Evolutionary conservation across 2,329 filamentous ascomycete species (phyloP), one percentile per base, ranked within the genome.

Genomic region (Colletotrichum liriopes): DNA sequence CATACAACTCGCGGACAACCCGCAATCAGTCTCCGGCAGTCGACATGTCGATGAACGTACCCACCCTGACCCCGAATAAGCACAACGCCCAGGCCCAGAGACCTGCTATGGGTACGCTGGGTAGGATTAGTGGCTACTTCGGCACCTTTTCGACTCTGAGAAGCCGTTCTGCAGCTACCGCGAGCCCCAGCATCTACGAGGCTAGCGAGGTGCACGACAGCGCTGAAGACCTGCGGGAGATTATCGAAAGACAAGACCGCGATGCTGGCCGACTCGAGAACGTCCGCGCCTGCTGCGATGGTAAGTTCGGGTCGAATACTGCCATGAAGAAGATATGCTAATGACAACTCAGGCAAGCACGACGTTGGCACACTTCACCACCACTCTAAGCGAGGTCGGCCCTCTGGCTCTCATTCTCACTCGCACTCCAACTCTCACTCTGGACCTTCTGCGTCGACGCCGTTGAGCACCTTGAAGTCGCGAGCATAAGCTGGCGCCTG

Each of bases 261-360:
- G 93, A 95, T 76, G 87, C 92, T 35, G 93, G 95, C 79, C 89
- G 92, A 74, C 87, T 98, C 77, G 96, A 98, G 86, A 98, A 99
- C 81, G 96, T 99, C 75, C 89, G 96, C 79, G 95, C 96, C 72
- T 99, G 96, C 85, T 99, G 96, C 83, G 96, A 98, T 89, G 96
- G 95, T 96, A 88, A 89, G 92, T 85, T 68, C 56, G 29, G 47
- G n/a, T 41, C 51, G 23, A 51, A 7, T 29, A 37, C n/a, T 26
- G 20, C 47, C 35, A 35, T 18, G 32, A n/a, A 32, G 18, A 32
- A 11, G 37, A 65, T n/a, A 63, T 65, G 79, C 77, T 82, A 75
- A 78, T 62, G 18, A 66, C 52, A 55, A 16, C 32, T 1, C 61
- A 93, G 91, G 92, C 76, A 94, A 93, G 84, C 93, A 94, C 78